Evolutionary conservation across 768 basidiomycete genomes (phyloP), one percentile per base, ranked within the genome.

Genomic region (Amanita phalloides): DNA sequence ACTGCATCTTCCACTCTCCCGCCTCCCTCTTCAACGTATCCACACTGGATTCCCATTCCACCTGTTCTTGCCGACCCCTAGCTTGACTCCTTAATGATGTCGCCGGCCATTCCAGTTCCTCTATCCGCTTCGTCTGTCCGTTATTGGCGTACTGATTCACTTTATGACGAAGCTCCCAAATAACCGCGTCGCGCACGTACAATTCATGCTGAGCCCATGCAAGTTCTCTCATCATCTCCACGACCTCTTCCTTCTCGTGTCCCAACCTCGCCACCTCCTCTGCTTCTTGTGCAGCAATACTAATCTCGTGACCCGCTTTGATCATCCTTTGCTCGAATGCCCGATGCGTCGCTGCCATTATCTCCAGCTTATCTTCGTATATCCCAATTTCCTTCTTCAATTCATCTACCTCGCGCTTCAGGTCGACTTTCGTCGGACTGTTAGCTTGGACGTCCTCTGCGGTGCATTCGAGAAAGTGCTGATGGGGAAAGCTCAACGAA

Each of bases 21-120:
- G 56, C 35, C 54, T 60, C 58, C 45, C 52, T 58, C 46, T n/a
- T 50, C 47, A 53, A 45, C 17, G 11, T 50, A 43, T 54, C 54
- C 47, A 25, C 54, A 28, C 33, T 37, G 4, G 17, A 7, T 20
- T 36, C 47, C 10, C 17, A 32, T 28, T 37, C 33, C 2, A 21
- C 5, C 3, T 20, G 17, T 23, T 48, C 47, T 10, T 20, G 41
- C 9, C 20, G 41, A 9, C 5, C 41, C 10, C 20, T 20, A 3
- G 9, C 32, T 32, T 9, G 32, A 11, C 30, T 4, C 2, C 9
- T 30, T n/a, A 10, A 20, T 21, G 23, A 42, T 21, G 21, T 42
- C 10, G 10, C 6, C 7, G 38, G 7, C n/a, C 13, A 17, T 20
- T 42, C 41, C 21, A 13, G 8, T 23, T 42, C 41, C 20, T 11